Percentiles rank a stretch among this genome's conserved stretches.
These are phyloP conservation scores for Yarrowia bubula DNA, from an alignment of 805 yeast genomes.

Conservation along the genomic window DNA sequence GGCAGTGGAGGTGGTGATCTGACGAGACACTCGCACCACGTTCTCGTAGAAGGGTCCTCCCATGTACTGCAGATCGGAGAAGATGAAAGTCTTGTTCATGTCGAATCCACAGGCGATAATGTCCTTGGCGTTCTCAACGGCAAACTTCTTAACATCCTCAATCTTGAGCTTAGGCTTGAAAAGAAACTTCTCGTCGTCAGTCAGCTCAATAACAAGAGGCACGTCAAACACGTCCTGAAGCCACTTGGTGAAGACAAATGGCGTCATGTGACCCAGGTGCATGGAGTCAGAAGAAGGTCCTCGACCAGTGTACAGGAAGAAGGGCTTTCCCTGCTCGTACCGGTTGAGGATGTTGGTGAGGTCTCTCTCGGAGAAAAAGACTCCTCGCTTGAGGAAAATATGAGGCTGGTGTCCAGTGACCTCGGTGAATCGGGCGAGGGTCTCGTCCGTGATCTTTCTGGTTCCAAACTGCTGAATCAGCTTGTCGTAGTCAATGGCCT, in stretches of 20 bases:
- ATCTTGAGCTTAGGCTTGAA: constrained; percentile 89
- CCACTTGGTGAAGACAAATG: constrained; percentile 95
- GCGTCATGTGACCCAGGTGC: constrained; percentile 97
- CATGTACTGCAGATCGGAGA: constrained; percentile 90
- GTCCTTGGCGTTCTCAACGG: constrained; percentile 84
- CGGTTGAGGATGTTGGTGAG: constrained; percentile 67
- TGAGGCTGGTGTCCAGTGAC: constrained; percentile 93
- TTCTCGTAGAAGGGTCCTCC: constrained; percentile 92
- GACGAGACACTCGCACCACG: constrained; percentile 87
- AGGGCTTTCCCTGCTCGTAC: constrained; percentile 92
- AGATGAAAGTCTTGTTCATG: constrained; percentile 90
- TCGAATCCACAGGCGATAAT: constrained; percentile 93
- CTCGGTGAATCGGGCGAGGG: constrained; percentile 67
- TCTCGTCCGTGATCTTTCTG: constrained; percentile 61
- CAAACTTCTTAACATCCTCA: constrained; percentile 78
- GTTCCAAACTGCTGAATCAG: constrained; percentile 88
- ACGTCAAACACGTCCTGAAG: constrained; percentile 96
- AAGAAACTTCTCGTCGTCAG: constrained; percentile 95
- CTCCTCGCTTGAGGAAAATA: constrained; percentile 82
- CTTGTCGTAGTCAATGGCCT: constrained; percentile 88
- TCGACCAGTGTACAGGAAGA: constrained; percentile 93
- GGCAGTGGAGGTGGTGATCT: constrained; percentile 95
- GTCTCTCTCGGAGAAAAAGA: constrained; percentile 84
- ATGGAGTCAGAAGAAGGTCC: constrained; percentile 93
- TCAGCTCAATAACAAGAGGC: constrained; percentile 87